These are phyloP conservation scores for Oenanthe sinensis DNA, from an alignment of 129 eudicot species.

Conservation along the genomic window DNA sequence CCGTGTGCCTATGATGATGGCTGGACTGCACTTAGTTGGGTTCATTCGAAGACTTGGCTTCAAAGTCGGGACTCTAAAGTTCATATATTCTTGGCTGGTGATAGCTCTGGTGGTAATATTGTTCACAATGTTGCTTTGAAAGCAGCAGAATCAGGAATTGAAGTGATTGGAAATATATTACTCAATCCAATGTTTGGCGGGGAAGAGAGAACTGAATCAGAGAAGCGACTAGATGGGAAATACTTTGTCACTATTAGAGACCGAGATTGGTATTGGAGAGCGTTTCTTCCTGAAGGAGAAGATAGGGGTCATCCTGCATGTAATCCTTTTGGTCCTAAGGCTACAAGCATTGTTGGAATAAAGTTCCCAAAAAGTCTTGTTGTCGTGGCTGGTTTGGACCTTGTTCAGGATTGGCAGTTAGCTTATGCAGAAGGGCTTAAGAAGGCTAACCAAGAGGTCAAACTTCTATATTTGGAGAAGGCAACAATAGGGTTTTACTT, in stretches of 20 bases:
- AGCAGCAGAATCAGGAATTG: constrained; percentile 34
- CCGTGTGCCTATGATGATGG: constrained; percentile 56
- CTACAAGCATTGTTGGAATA: constrained; percentile 34
- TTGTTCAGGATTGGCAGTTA: constrained; percentile 60
- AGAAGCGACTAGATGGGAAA: constrained; percentile 41
- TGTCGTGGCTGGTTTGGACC: constrained; percentile 45
- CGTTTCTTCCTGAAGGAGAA: constrained; percentile 59
- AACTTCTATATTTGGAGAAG: constrained; percentile 18
- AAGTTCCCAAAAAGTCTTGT: constrained; percentile 24
- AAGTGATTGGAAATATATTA: constrained; percentile 40
- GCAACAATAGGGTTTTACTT: constrained; percentile 64
- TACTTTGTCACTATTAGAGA: constrained; percentile 51
- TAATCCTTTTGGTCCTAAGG: constrained; percentile 56
- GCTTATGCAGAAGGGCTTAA: constrained; percentile 54
- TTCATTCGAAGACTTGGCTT: constrained; percentile 49
- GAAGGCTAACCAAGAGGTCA: constrained; percentile 39
- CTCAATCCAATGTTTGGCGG: constrained; percentile 64
- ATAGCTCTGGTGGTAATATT: constrained; percentile 25
- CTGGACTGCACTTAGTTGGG: constrained; percentile 28
- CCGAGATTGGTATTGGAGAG: constrained; percentile 65
- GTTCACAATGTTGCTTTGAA: constrained; percentile 43
- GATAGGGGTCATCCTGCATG: constrained; percentile 65
- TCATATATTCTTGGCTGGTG: constrained; percentile 44
- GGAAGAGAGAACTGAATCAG: constrained; percentile 47
- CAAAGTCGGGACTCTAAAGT: constrained; percentile 45